Evolutionary conservation across 305 asterid species (phyloP), one percentile per base, ranked within the genome.

Genomic region (Solanum chacoense): DNA sequence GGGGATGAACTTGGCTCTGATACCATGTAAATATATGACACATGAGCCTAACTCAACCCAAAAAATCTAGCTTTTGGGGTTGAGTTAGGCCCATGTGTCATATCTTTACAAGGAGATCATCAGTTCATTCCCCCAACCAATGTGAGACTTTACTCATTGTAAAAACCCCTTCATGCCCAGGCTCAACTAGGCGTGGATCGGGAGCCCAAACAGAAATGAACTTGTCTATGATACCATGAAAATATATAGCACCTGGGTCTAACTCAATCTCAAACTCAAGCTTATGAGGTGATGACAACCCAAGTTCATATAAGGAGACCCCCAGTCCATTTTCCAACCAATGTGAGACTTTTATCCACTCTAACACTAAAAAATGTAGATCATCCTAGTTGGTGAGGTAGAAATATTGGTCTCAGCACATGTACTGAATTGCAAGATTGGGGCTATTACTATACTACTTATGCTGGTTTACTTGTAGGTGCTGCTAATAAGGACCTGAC

Each of bases 41-140:
- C 12, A 0, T 11, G 4, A 2, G 7, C 8, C 16, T 65, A 65
- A 10, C 31, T 65, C 31, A n/a, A 65, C 16, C 16, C 16, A 7
- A 1, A 10, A n/a, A 55, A 65, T 0, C 16, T 65, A 65, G 16
- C 4, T n/a, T 26, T n/a, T 11, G 3, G 4, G 1, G 1, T 5
- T 10, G 73, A 65, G 14, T 67, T 67, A 59, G 69, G 32, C 16
- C 32, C 32, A 67, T 5, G 74, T 67, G 6, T 11, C 32, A 67
- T n/a, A 59, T 59, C 3, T 59, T 63, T 24, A 24, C 16, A 24
- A 67, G 32, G 3, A 24, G 18, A 67, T 5, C 32, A 6, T 2
- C 32, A 24, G 16, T 26, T 7, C 32, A 67, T 11, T 67, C 2
- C 29, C 11, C 4, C 18, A 67, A 67, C 32, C 8, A 67, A 67